Evolutionary conservation across 768 basidiomycete genomes (phyloP).

Genomic region (Calocybe cyanea): DNA sequence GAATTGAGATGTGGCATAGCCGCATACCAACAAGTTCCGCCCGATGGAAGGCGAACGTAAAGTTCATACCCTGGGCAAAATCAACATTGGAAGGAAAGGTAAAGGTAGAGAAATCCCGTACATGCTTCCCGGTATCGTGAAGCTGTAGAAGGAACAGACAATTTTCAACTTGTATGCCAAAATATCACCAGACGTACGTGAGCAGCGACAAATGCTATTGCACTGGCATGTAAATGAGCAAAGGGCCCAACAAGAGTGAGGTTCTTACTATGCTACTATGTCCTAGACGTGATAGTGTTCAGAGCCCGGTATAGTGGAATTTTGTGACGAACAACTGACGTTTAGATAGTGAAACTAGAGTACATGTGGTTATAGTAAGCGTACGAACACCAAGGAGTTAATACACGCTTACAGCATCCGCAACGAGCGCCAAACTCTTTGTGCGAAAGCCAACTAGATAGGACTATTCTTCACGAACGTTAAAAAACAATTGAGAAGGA

Average conservation of each 20-base stretch:
- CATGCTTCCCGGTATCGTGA: constrained; percentile 40
- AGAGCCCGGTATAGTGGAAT: background rate
- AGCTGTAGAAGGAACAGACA: constrained; percentile 24
- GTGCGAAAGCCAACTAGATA: constrained; percentile 50
- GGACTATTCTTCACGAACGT: background rate
- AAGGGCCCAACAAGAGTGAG: background rate
- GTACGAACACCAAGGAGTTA: background rate
- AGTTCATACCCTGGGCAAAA: constrained; percentile 36
- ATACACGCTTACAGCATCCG: constrained; percentile 45
- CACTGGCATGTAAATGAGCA: constrained; percentile 20
- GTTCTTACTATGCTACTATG: constrained; percentile 41
- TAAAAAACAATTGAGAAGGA: background rate
- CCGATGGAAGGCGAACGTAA: constrained; percentile 54
- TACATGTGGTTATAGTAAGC: constrained; percentile 8
- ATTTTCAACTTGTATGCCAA: background rate
- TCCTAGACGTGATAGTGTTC: no score
- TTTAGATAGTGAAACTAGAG: constrained; percentile 53
- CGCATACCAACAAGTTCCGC: constrained; percentile 50
- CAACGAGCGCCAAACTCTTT: constrained; percentile 51
- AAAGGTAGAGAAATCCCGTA: constrained; percentile 17
- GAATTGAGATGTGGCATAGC: constrained; percentile 45
- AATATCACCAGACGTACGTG: constrained; percentile 28
- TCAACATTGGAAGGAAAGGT: background rate
- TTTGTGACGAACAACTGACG: constrained; percentile 24
- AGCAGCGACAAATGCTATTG: constrained; percentile 43